Evolutionary conservation across 169 alveolate genomes (phyloP).

Genomic region (Cardiosporidium cionae): DNA sequence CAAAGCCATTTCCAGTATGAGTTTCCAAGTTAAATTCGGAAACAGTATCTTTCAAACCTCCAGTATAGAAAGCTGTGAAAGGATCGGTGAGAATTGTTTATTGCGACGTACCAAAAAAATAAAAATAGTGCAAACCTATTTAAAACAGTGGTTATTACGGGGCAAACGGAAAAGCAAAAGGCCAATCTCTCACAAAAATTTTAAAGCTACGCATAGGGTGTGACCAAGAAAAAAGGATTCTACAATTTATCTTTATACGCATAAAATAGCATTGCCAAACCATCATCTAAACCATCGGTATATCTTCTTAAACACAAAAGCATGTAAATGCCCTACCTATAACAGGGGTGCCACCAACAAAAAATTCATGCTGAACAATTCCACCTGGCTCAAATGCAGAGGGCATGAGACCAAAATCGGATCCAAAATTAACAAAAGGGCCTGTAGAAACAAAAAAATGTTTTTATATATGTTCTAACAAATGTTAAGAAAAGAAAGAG

Average conservation of each 20-base stretch:
- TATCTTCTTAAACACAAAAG: too few relatives aligned
- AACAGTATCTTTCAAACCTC: constrained; percentile 85
- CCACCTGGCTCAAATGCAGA: constrained; percentile 87
- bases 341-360: constrained; percentile 84
- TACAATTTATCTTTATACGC: too few relatives aligned
- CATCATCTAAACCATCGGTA: too few relatives aligned
- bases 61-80: constrained; percentile 73
- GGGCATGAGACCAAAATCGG: constrained; percentile 85
- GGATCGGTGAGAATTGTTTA: too few relatives aligned
- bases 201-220: too few relatives aligned
- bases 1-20: constrained; percentile 69
- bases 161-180: too few relatives aligned
- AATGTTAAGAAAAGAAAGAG: background rate
- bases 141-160: background rate
- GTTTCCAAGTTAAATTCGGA: constrained; percentile 55
- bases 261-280: too few relatives aligned
- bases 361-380: constrained; percentile 86
- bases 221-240: too few relatives aligned
- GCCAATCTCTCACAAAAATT: too few relatives aligned
- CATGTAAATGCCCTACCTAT: constrained; percentile 29
- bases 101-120: too few relatives aligned
- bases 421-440: constrained; percentile 71
- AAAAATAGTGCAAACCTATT: background rate
- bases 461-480: background rate
- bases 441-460: constrained; percentile 21